Evolutionary conservation across 2,329 filamentous ascomycete species (phyloP).

Genomic region (Cordyceps javanica): DNA sequence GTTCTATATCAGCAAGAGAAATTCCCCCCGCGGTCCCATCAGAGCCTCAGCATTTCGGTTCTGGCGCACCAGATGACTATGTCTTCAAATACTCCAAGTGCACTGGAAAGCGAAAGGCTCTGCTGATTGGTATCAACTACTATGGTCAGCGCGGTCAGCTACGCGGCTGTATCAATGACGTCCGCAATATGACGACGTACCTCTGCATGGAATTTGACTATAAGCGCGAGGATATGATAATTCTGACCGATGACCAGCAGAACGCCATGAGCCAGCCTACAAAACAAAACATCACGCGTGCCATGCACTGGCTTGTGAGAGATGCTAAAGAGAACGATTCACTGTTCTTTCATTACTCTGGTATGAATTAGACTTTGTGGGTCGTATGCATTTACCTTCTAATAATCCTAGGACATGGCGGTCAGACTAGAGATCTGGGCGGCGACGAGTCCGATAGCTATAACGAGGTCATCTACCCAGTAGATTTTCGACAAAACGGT

Average conservation of each 20-base stretch:
- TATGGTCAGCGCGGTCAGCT: constrained; percentile 88
- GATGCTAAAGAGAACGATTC: constrained; percentile 89
- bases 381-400: constrained; percentile 3
- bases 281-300: constrained; percentile 88
- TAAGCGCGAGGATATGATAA: constrained; percentile 93
- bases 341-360: constrained; percentile 95
- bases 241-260: constrained; percentile 92
- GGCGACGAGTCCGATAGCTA: constrained; percentile 78
- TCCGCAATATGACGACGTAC: constrained; percentile 93
- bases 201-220: constrained; percentile 86
- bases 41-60: constrained; percentile 71
- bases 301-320: constrained; percentile 98
- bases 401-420: constrained; percentile 57
- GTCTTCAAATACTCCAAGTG: constrained; percentile 88
- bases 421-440: constrained; percentile 73
- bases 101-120: constrained; percentile 79
- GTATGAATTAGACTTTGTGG: constrained; percentile 34
- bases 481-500: constrained; percentile 72
- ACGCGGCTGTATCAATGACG: constrained; percentile 92
- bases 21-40: too few relatives aligned
- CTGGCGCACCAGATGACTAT: constrained; percentile 76
- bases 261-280: constrained; percentile 96
- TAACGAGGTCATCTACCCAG: constrained; percentile 78
- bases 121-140: constrained; percentile 95
- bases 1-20: too few relatives aligned